These are phyloP conservation scores for Priceomyces castillae DNA, from an alignment of 805 yeast species.

Conservation along the genomic window DNA sequence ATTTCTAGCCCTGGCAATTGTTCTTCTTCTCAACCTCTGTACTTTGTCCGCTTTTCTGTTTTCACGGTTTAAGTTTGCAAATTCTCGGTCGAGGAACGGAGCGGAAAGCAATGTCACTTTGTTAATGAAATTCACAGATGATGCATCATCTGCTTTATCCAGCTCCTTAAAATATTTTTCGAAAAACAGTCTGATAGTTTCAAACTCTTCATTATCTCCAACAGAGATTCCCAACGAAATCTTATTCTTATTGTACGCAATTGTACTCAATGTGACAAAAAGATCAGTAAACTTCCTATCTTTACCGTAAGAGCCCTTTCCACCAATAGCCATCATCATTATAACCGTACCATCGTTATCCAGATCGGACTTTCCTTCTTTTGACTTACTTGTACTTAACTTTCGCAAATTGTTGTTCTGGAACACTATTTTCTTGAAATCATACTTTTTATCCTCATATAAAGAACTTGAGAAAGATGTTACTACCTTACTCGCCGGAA, in stretches of 20 bases:
- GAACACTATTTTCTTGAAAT: constrained; percentile 8
- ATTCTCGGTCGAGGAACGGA: constrained; percentile 30
- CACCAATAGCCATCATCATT: constrained; percentile 26
- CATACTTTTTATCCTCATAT: constrained; percentile 5
- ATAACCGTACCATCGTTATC: constrained; percentile 8
- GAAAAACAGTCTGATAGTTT: constrained; percentile 17
- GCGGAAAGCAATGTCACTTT: constrained; percentile 30
- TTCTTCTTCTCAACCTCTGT: constrained; percentile 34
- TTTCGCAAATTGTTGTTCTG: constrained; percentile 2
- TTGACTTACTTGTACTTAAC: neutral
- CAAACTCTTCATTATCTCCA: constrained; percentile 27
- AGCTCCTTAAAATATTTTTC: constrained; percentile 8
- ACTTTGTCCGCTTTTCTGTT: constrained; percentile 26
- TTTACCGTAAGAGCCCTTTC: constrained; percentile 34
- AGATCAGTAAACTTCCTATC: constrained; percentile 31
- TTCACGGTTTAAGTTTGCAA: constrained; percentile 13
- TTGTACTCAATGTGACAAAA: constrained; percentile 23
- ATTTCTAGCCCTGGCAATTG: constrained; percentile 37
- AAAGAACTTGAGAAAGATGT: constrained; percentile 1
- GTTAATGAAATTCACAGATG: constrained; percentile 4
- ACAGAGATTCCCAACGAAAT: constrained; percentile 30
- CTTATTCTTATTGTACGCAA: constrained; percentile 25
- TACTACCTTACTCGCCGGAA: neutral
- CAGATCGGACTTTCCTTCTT: neutral
- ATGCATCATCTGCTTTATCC: neutral